These are phyloP conservation scores for Sporothrix mexicana DNA, from an alignment of 2,329 filamentous ascomycete species.

Conservation along the genomic window DNA sequence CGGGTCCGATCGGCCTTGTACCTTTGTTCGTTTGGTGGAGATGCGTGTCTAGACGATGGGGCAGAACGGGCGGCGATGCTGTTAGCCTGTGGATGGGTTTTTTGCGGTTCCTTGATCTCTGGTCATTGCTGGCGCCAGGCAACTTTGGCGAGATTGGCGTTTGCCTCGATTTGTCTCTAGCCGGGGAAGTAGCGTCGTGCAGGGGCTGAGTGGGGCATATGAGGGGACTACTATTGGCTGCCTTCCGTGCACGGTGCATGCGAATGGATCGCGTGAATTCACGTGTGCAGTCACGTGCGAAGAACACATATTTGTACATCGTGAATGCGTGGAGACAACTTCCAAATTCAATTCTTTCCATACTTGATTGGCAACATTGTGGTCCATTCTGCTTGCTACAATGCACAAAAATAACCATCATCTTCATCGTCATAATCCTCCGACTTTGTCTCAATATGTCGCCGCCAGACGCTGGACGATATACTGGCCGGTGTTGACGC, in stretches of 20 bases:
- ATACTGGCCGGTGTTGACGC: conserved; percentile 81
- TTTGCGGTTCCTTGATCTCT: conserved; percentile 11
- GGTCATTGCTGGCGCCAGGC: conserved; percentile 7
- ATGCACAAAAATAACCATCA: not conserved
- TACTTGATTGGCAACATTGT: no score
- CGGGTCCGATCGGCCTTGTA: conserved; percentile 5
- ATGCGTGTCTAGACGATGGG: not conserved
- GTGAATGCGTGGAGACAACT: not conserved
- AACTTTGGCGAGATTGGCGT: conserved; percentile 24
- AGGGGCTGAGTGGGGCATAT: not conserved
- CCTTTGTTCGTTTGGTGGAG: conserved; percentile 13
- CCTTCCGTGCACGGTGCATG: not conserved
- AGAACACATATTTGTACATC: no score
- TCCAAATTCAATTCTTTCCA: not conserved
- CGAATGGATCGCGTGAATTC: not conserved
- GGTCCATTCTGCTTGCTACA: not conserved
- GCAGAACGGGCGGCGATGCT: conserved; percentile 9
- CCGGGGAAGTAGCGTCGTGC: not conserved
- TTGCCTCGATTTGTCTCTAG: conserved; percentile 20
- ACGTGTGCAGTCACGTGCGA: not conserved
- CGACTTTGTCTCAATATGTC: conserved; percentile 63
- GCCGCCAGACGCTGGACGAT: conserved; percentile 76
- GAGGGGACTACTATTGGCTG: not conserved
- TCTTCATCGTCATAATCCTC: not conserved
- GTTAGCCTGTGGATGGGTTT: not conserved